Conservation (phyloP, 768 basidiomycete genomes). For the Hydnum rufescens region DNA sequence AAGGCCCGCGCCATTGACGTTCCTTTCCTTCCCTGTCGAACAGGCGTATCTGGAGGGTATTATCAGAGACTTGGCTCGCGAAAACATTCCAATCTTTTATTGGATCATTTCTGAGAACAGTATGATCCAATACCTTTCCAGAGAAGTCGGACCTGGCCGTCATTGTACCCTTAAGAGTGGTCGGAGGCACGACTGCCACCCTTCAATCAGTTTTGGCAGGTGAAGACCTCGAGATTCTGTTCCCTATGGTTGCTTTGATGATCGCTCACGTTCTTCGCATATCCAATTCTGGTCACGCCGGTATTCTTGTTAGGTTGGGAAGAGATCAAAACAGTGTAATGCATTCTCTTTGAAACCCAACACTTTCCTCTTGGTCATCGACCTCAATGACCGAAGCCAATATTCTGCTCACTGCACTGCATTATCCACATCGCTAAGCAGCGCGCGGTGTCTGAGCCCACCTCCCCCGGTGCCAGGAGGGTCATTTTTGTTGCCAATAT, state of each 20-base stretch:
- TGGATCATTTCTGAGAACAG: too few relatives aligned
- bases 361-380: conserved; percentile 29
- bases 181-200: too few relatives aligned
- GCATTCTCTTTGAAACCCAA: conserved; percentile 31
- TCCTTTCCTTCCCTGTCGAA: too few relatives aligned
- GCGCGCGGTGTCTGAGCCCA: conserved; percentile 72
- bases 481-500: conserved; percentile 90
- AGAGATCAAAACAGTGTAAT: conserved; percentile 59
- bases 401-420: conserved; percentile 75
- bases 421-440: conserved; percentile 77
- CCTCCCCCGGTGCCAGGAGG: conserved; percentile 53
- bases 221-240: conserved; percentile 54
- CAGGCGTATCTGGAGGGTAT: too few relatives aligned
- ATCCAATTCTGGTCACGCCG: conserved; percentile 67
- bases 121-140: too few relatives aligned
- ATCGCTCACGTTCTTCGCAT: conserved; percentile 55
- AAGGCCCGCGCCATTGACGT: conserved; percentile 58
- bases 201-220: too few relatives aligned
- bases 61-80: too few relatives aligned
- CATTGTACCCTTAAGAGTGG: too few relatives aligned
- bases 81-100: too few relatives aligned
- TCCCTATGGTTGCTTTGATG: conserved; percentile 62
- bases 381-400: conserved; percentile 37
- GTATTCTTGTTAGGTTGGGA: conserved; percentile 88
- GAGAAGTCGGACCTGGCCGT: too few relatives aligned